A percentile compares a stretch with the other conserved stretches of the same genome.
These are phyloP conservation scores for Cyamopsis tetragonoloba DNA, from an alignment of 306 rosid genomes.

Conservation along the genomic window DNA sequence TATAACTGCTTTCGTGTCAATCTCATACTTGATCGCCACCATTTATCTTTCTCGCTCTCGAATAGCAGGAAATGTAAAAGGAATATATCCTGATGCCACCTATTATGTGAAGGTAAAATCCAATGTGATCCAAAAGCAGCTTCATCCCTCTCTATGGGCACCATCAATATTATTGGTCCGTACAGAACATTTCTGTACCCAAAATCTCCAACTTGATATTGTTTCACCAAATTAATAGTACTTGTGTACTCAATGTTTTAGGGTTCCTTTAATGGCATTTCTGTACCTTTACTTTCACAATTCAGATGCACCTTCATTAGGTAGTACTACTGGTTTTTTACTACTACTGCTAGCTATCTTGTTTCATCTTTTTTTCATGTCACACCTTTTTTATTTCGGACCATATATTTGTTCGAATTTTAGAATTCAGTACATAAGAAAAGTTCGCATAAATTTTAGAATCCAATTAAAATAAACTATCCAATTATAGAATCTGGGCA, in stretches of 20 bases:
- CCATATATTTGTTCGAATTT: too few relatives aligned
- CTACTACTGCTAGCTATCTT: background rate
- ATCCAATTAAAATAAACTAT: too few relatives aligned
- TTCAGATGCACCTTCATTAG: slow-evolving; percentile 2
- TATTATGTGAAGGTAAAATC: slow-evolving; percentile 22
- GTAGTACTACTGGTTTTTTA: slow-evolving; percentile 23
- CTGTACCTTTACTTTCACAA: slow-evolving; percentile 26
- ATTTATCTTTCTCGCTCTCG: too few relatives aligned
- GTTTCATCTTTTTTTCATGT: background rate
- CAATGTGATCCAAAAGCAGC: slow-evolving; percentile 28
- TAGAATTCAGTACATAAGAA: too few relatives aligned
- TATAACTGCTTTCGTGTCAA: too few relatives aligned
- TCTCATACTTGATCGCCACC: too few relatives aligned
- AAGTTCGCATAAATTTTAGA: too few relatives aligned
- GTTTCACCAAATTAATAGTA: slow-evolving; percentile 14
- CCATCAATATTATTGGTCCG: slow-evolving; percentile 18
- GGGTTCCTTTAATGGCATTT: slow-evolving; percentile 7
- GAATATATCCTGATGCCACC: slow-evolving; percentile 25
- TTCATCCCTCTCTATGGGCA: slow-evolving; percentile 24
- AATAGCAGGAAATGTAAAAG: background rate
- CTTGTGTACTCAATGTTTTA: background rate
- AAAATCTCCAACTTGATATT: slow-evolving; percentile 3
- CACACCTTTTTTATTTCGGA: too few relatives aligned
- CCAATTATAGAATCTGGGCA: too few relatives aligned
- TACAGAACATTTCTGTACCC: slow-evolving; percentile 20